A percentile compares a stretch with the other conserved stretches of the same genome.
Evolutionary conservation across 2,329 filamentous ascomycete species (phyloP).

Genomic region (Botrytis cinerea): DNA sequence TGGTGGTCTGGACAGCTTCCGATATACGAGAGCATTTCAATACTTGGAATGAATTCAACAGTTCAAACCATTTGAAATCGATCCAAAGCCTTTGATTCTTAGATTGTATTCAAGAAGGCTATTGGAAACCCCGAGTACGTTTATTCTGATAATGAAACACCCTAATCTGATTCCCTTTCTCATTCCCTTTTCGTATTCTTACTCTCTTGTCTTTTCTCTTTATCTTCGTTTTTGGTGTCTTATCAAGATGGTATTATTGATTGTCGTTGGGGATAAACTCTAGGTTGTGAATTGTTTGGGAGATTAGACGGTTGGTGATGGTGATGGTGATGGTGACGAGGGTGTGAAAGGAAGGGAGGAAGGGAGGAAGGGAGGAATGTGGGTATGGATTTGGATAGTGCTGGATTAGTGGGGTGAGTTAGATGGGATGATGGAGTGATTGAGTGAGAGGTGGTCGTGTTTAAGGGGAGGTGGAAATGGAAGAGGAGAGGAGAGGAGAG

Average conservation of each 20-base stretch:
- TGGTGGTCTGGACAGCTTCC: not conserved
- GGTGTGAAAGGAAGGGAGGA: not conserved
- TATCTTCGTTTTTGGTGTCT: not conserved
- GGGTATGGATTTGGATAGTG: not conserved
- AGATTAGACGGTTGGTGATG: too few species aligned
- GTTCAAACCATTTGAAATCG: not conserved
- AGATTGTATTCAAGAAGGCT: not conserved
- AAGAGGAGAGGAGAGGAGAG: not conserved
- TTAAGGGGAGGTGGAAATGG: not conserved
- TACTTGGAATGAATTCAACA: not conserved
- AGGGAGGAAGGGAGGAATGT: too few species aligned
- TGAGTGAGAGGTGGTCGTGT: not conserved
- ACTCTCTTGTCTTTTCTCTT: not conserved
- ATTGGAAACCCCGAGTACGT: not conserved
- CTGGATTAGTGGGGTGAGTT: not conserved
- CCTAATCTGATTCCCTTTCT: too few species aligned
- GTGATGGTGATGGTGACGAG: not conserved
- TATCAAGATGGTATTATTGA: fast-evolving
- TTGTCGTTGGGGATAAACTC: not conserved
- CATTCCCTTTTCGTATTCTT: too few species aligned
- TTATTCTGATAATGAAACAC: not conserved
- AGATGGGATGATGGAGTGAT: not conserved
- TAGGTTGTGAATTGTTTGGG: not conserved
- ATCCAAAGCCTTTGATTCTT: not conserved
- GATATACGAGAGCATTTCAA: not conserved